Percentiles rank a stretch among this genome's conserved stretches.
Evolutionary conservation across 495 filamentous ascomycete species (phyloP).

Genomic region (Parathielavia appendiculata): DNA sequence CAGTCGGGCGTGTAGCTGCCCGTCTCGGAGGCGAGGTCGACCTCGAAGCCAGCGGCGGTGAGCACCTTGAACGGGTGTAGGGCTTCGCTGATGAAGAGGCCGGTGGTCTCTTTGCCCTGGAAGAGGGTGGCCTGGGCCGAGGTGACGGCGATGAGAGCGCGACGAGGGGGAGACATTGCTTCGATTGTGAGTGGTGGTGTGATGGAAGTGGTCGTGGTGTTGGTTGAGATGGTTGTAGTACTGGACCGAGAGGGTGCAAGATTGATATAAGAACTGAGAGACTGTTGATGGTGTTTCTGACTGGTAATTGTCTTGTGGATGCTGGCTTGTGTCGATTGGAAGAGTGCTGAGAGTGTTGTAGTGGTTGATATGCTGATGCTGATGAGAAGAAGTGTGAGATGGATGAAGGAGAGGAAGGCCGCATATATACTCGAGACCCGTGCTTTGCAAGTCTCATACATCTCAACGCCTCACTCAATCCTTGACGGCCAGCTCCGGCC

Average conservation of each 20-base stretch:
- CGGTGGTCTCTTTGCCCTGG: neutral
- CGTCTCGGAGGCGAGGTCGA: slow-evolving; percentile 1
- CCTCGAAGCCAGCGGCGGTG: slow-evolving; percentile 1
- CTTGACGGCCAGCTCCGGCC: too few species aligned
- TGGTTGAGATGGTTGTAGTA: neutral
- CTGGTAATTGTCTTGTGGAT: neutral
- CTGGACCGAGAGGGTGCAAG: neutral
- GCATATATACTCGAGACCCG: neutral
- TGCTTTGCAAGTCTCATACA: neutral
- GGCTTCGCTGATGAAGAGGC: slow-evolving; percentile 5
- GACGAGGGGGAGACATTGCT: slow-evolving; percentile 1
- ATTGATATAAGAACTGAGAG: too few species aligned
- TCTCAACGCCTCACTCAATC: too few species aligned
- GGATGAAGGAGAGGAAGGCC: neutral
- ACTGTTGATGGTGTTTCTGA: neutral
- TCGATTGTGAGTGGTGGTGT: neutral
- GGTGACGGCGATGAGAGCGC: slow-evolving; percentile 2
- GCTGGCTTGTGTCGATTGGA: neutral
- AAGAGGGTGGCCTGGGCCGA: slow-evolving; percentile 1
- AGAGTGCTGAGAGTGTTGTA: neutral
- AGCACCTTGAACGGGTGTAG: slow-evolving; percentile 1
- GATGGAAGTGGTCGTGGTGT: neutral
- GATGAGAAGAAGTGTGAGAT: neutral
- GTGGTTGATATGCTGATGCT: neutral
- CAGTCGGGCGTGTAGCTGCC: slow-evolving; percentile 1